Conservation (phyloP, 2,329 filamentous ascomycete genomes). For the Chaetomium sp. region DNA sequence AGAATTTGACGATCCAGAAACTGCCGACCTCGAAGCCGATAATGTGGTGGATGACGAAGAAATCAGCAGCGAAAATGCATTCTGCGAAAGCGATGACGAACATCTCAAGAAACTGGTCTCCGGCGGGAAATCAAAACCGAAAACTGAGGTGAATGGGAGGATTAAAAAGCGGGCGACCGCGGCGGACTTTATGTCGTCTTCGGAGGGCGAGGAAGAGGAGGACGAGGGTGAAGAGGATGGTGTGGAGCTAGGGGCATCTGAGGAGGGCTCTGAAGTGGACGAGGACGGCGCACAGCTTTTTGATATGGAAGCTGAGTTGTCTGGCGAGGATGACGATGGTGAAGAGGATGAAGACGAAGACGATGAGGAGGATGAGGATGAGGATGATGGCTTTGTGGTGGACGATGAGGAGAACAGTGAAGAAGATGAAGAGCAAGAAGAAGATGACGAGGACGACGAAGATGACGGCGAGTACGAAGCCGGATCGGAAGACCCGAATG, state of each 20-base stretch:
- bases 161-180: constrained; percentile 42
- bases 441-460: constrained; percentile 31
- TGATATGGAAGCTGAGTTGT: constrained; percentile 27
- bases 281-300: constrained; percentile 16
- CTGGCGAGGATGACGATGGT: constrained; percentile 27
- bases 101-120: constrained; percentile 68
- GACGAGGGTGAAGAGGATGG: constrained; percentile 24
- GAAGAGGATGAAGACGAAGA: constrained; percentile 29
- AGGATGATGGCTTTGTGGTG: constrained; percentile 28
- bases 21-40: constrained; percentile 47
- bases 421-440: constrained; percentile 28
- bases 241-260: constrained; percentile 28
- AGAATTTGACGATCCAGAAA: constrained; percentile 50
- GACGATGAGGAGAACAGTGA: constrained; percentile 31
- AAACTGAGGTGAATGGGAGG: constrained; percentile 27
- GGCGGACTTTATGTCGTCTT: constrained; percentile 51
- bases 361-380: constrained; percentile 28
- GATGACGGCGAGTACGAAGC: constrained; percentile 32
- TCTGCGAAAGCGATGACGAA: constrained; percentile 80
- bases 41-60: constrained; percentile 44
- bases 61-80: constrained; percentile 61
- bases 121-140: constrained; percentile 50
- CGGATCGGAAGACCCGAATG: constrained; percentile 28
- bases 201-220: constrained; percentile 34
- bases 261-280: constrained; percentile 26